These are phyloP conservation scores for Borovskyia barvae DNA, from an alignment of 208 protist species.

Conservation along the genomic window DNA sequence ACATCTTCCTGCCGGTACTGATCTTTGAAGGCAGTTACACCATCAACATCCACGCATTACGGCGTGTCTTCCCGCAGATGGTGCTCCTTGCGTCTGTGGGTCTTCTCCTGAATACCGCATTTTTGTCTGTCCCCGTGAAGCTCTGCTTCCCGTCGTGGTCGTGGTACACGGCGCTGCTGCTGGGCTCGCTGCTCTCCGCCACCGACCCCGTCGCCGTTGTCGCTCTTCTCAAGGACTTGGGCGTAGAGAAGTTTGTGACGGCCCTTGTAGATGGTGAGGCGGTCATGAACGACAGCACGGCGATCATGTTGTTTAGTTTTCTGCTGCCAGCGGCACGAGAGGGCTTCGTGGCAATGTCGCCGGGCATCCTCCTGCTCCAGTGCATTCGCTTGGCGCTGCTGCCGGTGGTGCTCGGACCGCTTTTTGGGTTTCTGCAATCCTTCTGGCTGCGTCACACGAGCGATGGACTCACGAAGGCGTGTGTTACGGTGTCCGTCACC, in stretches of 20 bases:
- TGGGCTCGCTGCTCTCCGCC: slow-evolving; percentile 83
- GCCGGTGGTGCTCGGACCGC: slow-evolving; percentile 56
- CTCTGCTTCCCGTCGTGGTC: slow-evolving; percentile 57
- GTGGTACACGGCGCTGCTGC: slow-evolving; percentile 64
- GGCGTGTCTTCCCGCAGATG: slow-evolving; percentile 63
- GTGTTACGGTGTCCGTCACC: slow-evolving; percentile 79
- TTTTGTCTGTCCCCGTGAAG: slow-evolving; percentile 53
- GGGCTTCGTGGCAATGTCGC: slow-evolving; percentile 30
- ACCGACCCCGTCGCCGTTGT: slow-evolving; percentile 92
- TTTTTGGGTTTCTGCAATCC: slow-evolving; percentile 68
- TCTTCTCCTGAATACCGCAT: slow-evolving; percentile 65
- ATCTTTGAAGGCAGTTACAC: slow-evolving; percentile 88
- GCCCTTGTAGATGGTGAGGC: slow-evolving; percentile 87
- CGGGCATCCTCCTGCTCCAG: slow-evolving; percentile 39
- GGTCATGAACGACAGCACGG: slow-evolving; percentile 89
- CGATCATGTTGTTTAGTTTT: slow-evolving; percentile 85
- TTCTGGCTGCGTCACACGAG: slow-evolving; percentile 62
- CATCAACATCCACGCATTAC: slow-evolving; percentile 75
- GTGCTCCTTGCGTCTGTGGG: slow-evolving; percentile 76
- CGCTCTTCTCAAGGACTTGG: slow-evolving; percentile 78
- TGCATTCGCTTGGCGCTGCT: slow-evolving; percentile 45
- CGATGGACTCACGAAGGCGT: slow-evolving; percentile 57
- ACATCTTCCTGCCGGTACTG: slow-evolving; percentile 89
- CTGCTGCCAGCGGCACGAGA: slow-evolving; percentile 61
- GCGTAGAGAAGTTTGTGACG: slow-evolving; percentile 69